Conservation (phyloP, 106 monocot species). For the Ottelia alismoides region DNA sequence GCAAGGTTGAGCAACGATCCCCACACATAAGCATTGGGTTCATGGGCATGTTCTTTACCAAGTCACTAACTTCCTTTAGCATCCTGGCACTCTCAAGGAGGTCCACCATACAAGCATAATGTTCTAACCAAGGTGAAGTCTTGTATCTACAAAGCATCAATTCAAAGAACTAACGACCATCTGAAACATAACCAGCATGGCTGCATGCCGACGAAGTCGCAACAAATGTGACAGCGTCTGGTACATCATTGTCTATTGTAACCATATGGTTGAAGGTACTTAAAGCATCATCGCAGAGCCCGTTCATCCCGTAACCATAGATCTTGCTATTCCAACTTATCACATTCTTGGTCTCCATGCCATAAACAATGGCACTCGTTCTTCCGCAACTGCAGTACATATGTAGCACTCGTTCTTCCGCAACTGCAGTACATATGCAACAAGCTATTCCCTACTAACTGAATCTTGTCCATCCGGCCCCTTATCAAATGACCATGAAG, state of each 20-base stretch:
- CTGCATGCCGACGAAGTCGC: conserved; percentile 50
- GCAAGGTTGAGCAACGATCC: conserved; percentile 55
- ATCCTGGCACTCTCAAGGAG: conserved; percentile 60
- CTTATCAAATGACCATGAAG: conserved; percentile 54
- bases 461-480: conserved; percentile 19
- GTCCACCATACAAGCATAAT: conserved; percentile 77
- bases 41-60: conserved; percentile 41
- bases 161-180: conserved; percentile 34
- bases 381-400: conserved; percentile 61
- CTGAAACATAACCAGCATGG: conserved; percentile 33
- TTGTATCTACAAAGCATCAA: conserved; percentile 25
- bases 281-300: conserved; percentile 25
- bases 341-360: conserved; percentile 34
- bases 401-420: conserved; percentile 28
- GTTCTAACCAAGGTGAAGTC: conserved; percentile 37
- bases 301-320: conserved; percentile 51
- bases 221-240: conserved; percentile 47
- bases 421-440: conserved; percentile 73
- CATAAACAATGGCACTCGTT: conserved; percentile 44
- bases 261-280: conserved; percentile 39
- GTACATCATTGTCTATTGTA: conserved; percentile 11
- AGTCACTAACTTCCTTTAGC: conserved; percentile 25
- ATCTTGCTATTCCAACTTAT: conserved; percentile 86
- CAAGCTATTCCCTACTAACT: conserved; percentile 53
- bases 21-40: conserved; percentile 49